Base-by-base conservation (phyloP, 2,329 filamentous ascomycete species). In the Pseudopyricularia javanii region DNA sequence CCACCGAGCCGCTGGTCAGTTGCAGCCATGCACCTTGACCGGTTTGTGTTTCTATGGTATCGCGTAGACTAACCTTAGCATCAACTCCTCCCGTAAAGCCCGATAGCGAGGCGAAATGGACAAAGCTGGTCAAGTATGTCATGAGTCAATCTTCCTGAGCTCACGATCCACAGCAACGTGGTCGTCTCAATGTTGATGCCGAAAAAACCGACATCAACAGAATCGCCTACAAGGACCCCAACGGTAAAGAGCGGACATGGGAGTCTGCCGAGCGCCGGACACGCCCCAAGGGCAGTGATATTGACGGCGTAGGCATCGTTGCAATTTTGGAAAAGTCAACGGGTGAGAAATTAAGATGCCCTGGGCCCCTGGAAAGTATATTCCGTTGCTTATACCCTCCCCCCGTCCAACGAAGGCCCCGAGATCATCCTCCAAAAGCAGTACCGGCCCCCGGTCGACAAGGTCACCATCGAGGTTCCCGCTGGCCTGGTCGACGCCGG, bases 241-340 rank as follows among this genome's bases (percentile, higher is more conserved):
- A 75, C 33, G 80, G 79, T 58, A 68, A 70, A 15, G 64, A 70
- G 1, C 74, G 85, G 51, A 79, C 76, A 30, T 89, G 85, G 85
- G 85, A 90, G 62, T 85, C 82, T 1, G 82, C 82, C 15, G 82
- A 87, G 65, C 79, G 86, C n/a, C 75, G 74, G 30, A 88, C 85
- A 0, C 78, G 85, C 3, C 83, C 84, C 12, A 69, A 72, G 53
- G 72, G 67, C 57, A 73, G 74, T 54, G 77, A 79, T 33, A 82
- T 88, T 52, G 86, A 90, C 60, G 85, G 82, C 51, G 84, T 89
- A 14, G 84, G 84, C 55, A 86, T 90, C 54, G 74, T 87, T 15
- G 85, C 84, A 43, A 78, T 89, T 57, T 70, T 90, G 14, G 70
- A 80, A 56, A 76, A 74, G 57, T 64, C 73, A 8, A 67, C 68